These are phyloP conservation scores for Ilex paraguariensis DNA, from an alignment of 305 asterid species.

Conservation along the genomic window DNA sequence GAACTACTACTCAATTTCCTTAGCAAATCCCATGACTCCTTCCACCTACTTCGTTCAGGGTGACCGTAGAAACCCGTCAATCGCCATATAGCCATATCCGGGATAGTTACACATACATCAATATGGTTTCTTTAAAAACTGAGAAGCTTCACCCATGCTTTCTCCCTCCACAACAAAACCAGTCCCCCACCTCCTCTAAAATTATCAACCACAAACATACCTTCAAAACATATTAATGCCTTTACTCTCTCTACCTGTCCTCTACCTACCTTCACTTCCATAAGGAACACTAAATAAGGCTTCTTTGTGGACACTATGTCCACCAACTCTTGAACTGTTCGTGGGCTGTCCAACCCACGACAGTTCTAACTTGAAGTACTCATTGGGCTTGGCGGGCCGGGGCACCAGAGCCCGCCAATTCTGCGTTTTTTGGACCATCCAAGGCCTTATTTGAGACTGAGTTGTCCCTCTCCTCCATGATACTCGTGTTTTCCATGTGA, in stretches of 20 bases:
- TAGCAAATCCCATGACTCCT: neutral
- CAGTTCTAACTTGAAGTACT: slow-evolving; percentile 4
- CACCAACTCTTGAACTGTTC: neutral
- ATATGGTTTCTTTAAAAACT: neutral
- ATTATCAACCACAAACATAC: neutral
- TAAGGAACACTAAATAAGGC: no score
- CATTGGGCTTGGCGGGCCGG: slow-evolving; percentile 5
- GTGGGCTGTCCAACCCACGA: slow-evolving; percentile 5
- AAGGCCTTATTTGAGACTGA: no score
- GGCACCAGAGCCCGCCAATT: neutral
- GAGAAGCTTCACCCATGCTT: no score
- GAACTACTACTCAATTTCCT: neutral
- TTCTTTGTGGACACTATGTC: neutral
- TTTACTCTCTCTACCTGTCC: neutral
- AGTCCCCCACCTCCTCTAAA: neutral
- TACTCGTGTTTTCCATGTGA: no score
- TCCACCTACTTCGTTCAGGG: neutral
- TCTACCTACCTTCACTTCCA: no score
- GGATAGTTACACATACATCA: neutral
- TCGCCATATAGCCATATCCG: neutral
- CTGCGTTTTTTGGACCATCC: neutral
- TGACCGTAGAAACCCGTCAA: neutral
- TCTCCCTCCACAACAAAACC: neutral
- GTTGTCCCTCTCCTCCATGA: no score
- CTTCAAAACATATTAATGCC: neutral